Conservation (phyloP, 2,329 filamentous ascomycete species). For the Cladosporium oxysporum region DNA sequence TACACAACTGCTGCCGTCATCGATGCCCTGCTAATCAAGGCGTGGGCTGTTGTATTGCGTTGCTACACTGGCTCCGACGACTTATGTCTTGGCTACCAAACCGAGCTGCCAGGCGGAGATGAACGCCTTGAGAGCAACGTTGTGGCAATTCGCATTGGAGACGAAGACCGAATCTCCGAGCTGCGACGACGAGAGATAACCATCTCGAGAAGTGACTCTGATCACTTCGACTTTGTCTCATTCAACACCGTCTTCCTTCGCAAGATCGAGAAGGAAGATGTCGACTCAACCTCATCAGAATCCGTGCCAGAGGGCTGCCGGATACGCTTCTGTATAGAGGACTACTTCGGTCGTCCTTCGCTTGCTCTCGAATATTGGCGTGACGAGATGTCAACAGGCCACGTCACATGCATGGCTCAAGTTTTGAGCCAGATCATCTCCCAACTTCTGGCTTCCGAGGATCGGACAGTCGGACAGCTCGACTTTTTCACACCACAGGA, state of each 20-base stretch:
- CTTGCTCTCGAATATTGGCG: slow-evolving; percentile 17
- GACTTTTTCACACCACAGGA: slow-evolving; percentile 20
- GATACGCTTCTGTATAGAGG: slow-evolving; percentile 14
- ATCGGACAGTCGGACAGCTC: slow-evolving; percentile 8
- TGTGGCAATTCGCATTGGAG: slow-evolving; percentile 8
- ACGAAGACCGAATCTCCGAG: slow-evolving; percentile 6
- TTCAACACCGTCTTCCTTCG: slow-evolving; percentile 18
- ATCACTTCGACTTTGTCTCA: slow-evolving; percentile 9
- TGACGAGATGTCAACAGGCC: slow-evolving; percentile 14
- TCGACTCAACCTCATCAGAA: slow-evolving; percentile 10
- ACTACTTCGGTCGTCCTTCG: slow-evolving; percentile 15
- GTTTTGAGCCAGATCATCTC: slow-evolving; percentile 11
- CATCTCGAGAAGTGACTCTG: not conserved
- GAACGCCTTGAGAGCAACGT: not conserved
- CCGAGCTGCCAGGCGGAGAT: not conserved
- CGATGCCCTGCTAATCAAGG: slow-evolving; percentile 15
- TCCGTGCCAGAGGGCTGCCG: slow-evolving; percentile 6
- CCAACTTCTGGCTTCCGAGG: slow-evolving; percentile 9
- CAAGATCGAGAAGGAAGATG: slow-evolving; percentile 16
- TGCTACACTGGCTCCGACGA: slow-evolving; percentile 18
- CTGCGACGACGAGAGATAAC: slow-evolving; percentile 11
- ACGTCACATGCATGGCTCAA: slow-evolving; percentile 18
- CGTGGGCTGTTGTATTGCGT: slow-evolving; percentile 14
- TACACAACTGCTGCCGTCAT: slow-evolving; percentile 13
- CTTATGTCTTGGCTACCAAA: not conserved